Evolutionary conservation across 2,329 filamentous ascomycete genomes (phyloP), one percentile per base, ranked within the genome.

Genomic region (Fusarium veterinarium): DNA sequence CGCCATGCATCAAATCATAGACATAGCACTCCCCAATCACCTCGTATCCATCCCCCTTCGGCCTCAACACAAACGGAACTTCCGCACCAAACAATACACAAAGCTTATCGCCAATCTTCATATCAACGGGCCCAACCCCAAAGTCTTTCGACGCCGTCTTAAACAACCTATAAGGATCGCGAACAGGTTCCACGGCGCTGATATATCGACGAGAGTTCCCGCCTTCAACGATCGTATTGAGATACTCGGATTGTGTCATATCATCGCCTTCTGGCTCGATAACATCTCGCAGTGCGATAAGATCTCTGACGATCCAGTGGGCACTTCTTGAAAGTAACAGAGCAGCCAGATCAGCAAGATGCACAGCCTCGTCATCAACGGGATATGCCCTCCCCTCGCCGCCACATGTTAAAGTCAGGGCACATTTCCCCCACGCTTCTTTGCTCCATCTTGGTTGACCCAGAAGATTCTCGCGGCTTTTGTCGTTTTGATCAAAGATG

Each of bases 181-280:
- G 53, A 4, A 57, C 0, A 20, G 53, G 30, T 5, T 19, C 17
- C 12, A 5, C 7, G 0, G 31, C 53, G 6, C 23, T 37, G 10
- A 57, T 35, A 0, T 48, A 48, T 17, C 53, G 3, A 1, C 13
- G 7, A 2, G 14, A 1, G 0, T 8, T 13, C 0, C 55, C 23
- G 0, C 4, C 11, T 30, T 23, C 20, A n/a, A 3, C 10, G 0
- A 48, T 16, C 6, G 23, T 8, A 1, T 5, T 1, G 0, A 58
- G 55, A 4, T 20, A 37, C 0, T 6, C 0, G 3, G 5, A 17
- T 3, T 58, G 55, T 1, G 55, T 58, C 13, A 12, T 10, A 0
- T 1, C 2, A 1, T 2, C 23, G 0, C 3, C 14, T n/a, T 19
- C 4, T 11, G 55, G 31, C 13, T 49, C 41, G 0, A 49, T 48